These are phyloP conservation scores for Talaromyces wortmannii DNA, from an alignment of 495 filamentous ascomycete genomes.

Conservation along the genomic window DNA sequence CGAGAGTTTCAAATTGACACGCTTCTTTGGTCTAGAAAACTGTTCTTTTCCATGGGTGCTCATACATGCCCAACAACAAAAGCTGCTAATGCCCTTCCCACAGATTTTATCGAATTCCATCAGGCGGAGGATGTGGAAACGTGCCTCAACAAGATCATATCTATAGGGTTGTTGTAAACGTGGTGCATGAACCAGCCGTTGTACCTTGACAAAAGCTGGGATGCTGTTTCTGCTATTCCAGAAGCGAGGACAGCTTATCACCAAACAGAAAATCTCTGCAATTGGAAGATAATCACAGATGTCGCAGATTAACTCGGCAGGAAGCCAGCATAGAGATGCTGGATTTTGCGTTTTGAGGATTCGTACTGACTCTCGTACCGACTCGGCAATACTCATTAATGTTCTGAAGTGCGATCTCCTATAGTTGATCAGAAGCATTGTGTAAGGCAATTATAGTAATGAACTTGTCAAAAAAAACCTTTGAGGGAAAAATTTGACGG, in stretches of 20 bases:
- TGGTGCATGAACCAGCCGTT: neutral
- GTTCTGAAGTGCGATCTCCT: neutral
- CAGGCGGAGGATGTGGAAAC: conserved; percentile 1
- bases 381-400: conserved; percentile 2
- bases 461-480: too few species aligned
- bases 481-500: too few species aligned
- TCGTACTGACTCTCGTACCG: neutral
- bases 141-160: conserved; percentile 10
- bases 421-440: too few species aligned
- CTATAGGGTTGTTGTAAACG: conserved; percentile 1
- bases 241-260: conserved; percentile 13
- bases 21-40: neutral
- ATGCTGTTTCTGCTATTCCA: neutral
- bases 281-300: conserved; percentile 9
- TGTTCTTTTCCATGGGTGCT: neutral
- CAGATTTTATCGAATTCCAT: conserved; percentile 13
- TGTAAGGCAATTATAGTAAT: too few species aligned
- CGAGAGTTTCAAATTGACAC: neutral
- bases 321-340: neutral
- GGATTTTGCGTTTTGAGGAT: neutral
- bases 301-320: neutral
- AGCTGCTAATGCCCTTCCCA: conserved; percentile 11
- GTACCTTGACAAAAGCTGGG: neutral
- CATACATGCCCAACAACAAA: conserved; percentile 8
- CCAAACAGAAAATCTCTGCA: conserved; percentile 21